A percentile compares a stretch with the other conserved stretches of the same genome.
Conservation (phyloP, 306 rosid genomes). For the Herpetospermum pedunculosum region DNA sequence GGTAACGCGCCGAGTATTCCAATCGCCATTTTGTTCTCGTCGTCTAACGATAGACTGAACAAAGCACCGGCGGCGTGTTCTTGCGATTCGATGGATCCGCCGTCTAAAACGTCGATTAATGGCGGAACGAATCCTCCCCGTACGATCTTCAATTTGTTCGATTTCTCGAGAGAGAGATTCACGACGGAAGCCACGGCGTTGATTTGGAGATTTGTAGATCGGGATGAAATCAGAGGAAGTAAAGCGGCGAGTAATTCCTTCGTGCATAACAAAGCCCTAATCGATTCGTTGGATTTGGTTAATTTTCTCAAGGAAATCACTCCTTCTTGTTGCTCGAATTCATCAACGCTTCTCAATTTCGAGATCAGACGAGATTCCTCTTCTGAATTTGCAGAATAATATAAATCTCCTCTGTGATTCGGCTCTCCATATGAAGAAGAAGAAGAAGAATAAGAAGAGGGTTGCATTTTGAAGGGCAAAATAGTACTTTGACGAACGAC, state of each 20-base stretch:
- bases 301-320: slow-evolving; percentile 39
- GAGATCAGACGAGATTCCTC: slow-evolving; percentile 32
- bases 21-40: slow-evolving; percentile 87
- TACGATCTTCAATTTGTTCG: slow-evolving; percentile 74
- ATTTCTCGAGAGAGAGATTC: slow-evolving; percentile 69
- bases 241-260: slow-evolving; percentile 37
- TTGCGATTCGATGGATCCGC: slow-evolving; percentile 57
- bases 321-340: slow-evolving; percentile 68
- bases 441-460: slow-evolving; percentile 48
- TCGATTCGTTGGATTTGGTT: slow-evolving; percentile 41
- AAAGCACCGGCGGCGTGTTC: slow-evolving; percentile 96
- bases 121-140: slow-evolving; percentile 64
- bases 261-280: slow-evolving; percentile 52
- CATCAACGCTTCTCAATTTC: slow-evolving; percentile 39
- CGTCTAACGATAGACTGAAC: slow-evolving; percentile 67
- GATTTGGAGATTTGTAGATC: slow-evolving; percentile 49
- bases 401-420: slow-evolving; percentile 16
- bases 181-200: slow-evolving; percentile 72
- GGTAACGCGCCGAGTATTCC: slow-evolving; percentile 76
- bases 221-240: slow-evolving; percentile 29
- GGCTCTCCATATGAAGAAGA: slow-evolving; percentile 50
- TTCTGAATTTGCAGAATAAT: slow-evolving; percentile 19
- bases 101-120: slow-evolving; percentile 54
- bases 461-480: slow-evolving; percentile 57
- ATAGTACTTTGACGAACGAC: slow-evolving; percentile 29